phyloP scores from a whole-genome alignment of 2,329 filamentous ascomycete genomes.

The Trichoderma endophyticum region DNA sequence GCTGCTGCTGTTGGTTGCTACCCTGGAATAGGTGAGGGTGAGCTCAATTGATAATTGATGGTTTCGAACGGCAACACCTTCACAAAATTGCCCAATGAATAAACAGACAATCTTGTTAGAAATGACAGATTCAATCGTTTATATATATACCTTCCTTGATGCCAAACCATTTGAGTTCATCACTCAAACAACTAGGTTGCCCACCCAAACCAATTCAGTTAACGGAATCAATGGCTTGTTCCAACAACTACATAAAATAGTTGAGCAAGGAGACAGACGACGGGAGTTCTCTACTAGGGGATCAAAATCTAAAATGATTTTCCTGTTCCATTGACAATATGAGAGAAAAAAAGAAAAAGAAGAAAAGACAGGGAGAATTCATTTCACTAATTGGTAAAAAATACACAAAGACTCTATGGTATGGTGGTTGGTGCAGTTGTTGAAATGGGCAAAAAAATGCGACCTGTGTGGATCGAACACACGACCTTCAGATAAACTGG shows the following conservation, averaged over 20 bases:
- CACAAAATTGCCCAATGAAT: neutral
- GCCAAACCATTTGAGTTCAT: neutral
- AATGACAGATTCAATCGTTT: neutral
- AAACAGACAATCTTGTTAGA: neutral
- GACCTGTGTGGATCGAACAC: slow-evolving; percentile 31
- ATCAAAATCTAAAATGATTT: neutral
- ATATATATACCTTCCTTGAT: neutral
- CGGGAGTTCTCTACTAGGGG: neutral
- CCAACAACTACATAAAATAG: neutral
- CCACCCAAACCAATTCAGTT: neutral
- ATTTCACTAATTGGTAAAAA: neutral
- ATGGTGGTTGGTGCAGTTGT: neutral
- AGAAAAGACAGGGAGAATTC: neutral
- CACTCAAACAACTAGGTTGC: neutral
- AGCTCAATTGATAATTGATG: neutral
- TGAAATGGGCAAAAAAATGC: slow-evolving; percentile 22
- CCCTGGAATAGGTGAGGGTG: neutral
- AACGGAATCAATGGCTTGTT: neutral
- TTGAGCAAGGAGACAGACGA: neutral
- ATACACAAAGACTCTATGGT: neutral
- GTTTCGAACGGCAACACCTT: neutral
- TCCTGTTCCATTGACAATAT: too few relatives aligned
- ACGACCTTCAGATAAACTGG: slow-evolving; percentile 31
- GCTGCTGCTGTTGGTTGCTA: neutral
- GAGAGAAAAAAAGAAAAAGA: neutral